phyloP scores from a whole-genome alignment of 129 eudicot genomes.

The Mikania micrantha region DNA sequence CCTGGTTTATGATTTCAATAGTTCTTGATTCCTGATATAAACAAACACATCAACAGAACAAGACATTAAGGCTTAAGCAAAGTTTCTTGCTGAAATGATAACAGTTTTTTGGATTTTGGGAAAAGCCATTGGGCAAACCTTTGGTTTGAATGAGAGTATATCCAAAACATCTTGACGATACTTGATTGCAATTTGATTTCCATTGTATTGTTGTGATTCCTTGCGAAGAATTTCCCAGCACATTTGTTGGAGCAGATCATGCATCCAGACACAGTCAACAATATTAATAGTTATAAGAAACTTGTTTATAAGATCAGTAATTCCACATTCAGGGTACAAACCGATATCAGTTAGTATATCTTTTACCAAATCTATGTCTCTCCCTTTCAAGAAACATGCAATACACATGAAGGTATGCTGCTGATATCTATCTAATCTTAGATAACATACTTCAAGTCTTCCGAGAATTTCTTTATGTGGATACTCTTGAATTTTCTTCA shows the following conservation, averaged over 20 bases:
- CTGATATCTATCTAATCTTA: neutral
- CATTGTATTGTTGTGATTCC: neutral
- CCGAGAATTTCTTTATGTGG: neutral
- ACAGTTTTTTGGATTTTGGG: neutral
- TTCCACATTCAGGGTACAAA: neutral
- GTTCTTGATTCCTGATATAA: too few species aligned
- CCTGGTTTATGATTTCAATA: too few species aligned
- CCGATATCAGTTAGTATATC: neutral
- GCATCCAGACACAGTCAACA: neutral
- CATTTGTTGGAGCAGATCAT: conserved; percentile 5
- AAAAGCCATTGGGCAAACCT: neutral
- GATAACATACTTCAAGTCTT: neutral
- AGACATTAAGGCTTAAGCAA: too few species aligned
- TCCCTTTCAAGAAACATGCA: conserved; percentile 11
- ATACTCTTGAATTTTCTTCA: neutral
- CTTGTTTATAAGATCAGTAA: too few species aligned
- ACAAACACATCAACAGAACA: neutral
- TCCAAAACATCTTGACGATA: neutral
- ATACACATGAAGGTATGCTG: neutral
- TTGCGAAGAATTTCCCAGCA: neutral
- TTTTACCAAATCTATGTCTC: neutral
- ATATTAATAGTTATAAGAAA: neutral
- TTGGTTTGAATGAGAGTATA: neutral
- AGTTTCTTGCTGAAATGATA: neutral
- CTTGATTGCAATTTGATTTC: conserved; percentile 10